Percentiles rank a stretch among this genome's conserved stretches.
Evolutionary conservation across 768 basidiomycete species (phyloP).

Genomic region (Leccinum barrowsii): DNA sequence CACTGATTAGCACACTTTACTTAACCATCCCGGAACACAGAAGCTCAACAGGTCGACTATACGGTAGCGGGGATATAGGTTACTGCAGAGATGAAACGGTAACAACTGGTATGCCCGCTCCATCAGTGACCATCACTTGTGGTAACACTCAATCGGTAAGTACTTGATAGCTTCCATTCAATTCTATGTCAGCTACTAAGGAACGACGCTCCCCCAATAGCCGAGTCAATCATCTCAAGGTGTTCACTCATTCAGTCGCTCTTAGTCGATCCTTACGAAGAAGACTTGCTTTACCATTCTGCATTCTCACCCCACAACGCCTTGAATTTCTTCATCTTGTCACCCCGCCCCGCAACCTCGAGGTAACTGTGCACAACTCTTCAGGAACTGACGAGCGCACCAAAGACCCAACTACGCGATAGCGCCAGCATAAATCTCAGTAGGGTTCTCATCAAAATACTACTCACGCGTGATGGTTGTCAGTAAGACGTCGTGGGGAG

Average conservation of each 20-base stretch:
- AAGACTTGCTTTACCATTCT: conserved; percentile 22
- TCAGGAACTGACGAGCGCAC: conserved; percentile 37
- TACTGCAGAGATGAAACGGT: no score
- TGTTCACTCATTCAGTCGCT: neutral
- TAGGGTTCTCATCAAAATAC: neutral
- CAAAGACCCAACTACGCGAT: conserved; percentile 33
- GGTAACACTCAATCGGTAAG: no score
- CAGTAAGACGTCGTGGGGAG: no score
- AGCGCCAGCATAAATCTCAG: neutral
- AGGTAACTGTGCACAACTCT: conserved; percentile 30
- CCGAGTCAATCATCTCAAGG: neutral
- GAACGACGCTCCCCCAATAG: no score
- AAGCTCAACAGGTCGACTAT: no score
- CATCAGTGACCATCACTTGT: no score
- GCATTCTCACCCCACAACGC: conserved; percentile 26
- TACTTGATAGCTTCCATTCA: no score
- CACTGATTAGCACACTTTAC: no score
- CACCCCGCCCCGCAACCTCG: conserved; percentile 5
- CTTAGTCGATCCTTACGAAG: neutral
- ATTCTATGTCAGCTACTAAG: no score
- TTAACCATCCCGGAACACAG: no score
- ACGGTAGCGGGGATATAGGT: no score
- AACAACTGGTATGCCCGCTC: no score
- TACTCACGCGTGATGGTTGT: conserved; percentile 34
- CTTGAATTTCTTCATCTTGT: conserved; percentile 19